Evolutionary conservation across 768 basidiomycete species (phyloP).

Genomic region (Holtermannia corniformis): DNA sequence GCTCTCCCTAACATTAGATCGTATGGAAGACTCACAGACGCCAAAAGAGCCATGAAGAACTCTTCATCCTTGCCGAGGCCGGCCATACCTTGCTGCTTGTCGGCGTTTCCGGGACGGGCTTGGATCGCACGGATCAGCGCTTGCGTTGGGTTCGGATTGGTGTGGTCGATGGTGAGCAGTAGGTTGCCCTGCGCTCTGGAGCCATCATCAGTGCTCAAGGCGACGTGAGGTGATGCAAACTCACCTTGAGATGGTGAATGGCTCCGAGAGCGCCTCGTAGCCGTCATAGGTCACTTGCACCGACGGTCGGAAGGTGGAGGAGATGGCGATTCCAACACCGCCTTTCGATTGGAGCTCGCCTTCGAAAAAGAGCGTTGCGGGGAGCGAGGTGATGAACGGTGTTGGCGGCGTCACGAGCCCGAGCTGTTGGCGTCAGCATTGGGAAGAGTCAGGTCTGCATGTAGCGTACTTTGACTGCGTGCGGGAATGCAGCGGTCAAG

Average conservation of each 20-base stretch:
- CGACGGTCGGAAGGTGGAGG: not conserved
- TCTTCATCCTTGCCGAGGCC: conserved; percentile 37
- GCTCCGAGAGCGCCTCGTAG: conserved; percentile 17
- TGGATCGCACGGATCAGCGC: conserved; percentile 35
- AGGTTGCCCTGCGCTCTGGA: conserved; percentile 40
- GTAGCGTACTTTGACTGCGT: conserved; percentile 3
- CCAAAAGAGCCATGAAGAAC: conserved; percentile 33
- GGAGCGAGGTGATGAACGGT: conserved; percentile 36
- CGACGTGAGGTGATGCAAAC: conserved; percentile 5
- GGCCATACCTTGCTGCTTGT: conserved; percentile 8
- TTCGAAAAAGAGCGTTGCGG: conserved; percentile 32
- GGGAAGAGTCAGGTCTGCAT: not conserved
- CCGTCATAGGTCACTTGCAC: conserved; percentile 13
- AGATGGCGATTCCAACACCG: conserved; percentile 31
- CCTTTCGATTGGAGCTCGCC: conserved; percentile 16
- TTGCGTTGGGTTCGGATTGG: conserved; percentile 34
- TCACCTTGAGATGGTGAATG: conserved; percentile 22
- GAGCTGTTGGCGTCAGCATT: conserved; percentile 7
- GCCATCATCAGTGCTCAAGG: not conserved
- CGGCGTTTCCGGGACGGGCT: conserved; percentile 2
- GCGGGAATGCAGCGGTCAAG: conserved; percentile 16
- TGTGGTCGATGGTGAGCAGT: conserved; percentile 19
- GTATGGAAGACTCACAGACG: not conserved
- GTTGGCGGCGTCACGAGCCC: conserved; percentile 36
- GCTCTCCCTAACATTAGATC: too few species aligned